Evolutionary conservation across 1,139 yeast species (phyloP), one percentile per base, ranked within the genome.

Genomic region (Protomyces macrosporus): DNA sequence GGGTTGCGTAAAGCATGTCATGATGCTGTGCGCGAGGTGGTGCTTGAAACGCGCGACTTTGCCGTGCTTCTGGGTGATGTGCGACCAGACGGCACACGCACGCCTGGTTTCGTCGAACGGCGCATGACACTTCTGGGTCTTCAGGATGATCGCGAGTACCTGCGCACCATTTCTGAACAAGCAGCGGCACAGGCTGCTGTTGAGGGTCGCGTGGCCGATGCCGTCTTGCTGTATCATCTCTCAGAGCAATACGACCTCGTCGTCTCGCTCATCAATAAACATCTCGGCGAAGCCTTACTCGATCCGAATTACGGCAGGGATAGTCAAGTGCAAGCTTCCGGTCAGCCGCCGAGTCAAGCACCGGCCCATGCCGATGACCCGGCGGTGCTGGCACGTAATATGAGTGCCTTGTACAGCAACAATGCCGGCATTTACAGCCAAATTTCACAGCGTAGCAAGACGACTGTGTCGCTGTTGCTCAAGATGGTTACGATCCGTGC

Each of bases 181-280:
- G 90, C 96, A 35, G 98, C 98, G 1, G 80, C 81, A 60, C 85
- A 84, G 70, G 96, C 98, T 37, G 95, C 89, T 72, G 95, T 90
- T 69, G 98, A 90, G 72, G 98, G 98, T 3, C 82, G 97, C 71
- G 81, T 86, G 4, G 84, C 88, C 67, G 98, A 95, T 73, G 90
- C 98, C 9, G 82, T 95, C 65, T 78, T 89, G 64, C 79, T 93
- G 65, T 93, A 89, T 73, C 97, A 91, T 76, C 81, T 91, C 68
- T 84, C 96, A 63, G 95, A 89, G 75, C 96, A 91, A 71, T 88
- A 87, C 74, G 88, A 88, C 72, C 86, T 89, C 36, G 98, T 90
- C n/a, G 82, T 91, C 12, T 75, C 82, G 0, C 82, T 90, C 66
- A 83, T 91, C 67, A 91, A 90, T 76, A 83, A 84, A 71, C 77